Evolutionary conservation across 2,329 filamentous ascomycete genomes (phyloP).

Genomic region (Capronia americana): DNA sequence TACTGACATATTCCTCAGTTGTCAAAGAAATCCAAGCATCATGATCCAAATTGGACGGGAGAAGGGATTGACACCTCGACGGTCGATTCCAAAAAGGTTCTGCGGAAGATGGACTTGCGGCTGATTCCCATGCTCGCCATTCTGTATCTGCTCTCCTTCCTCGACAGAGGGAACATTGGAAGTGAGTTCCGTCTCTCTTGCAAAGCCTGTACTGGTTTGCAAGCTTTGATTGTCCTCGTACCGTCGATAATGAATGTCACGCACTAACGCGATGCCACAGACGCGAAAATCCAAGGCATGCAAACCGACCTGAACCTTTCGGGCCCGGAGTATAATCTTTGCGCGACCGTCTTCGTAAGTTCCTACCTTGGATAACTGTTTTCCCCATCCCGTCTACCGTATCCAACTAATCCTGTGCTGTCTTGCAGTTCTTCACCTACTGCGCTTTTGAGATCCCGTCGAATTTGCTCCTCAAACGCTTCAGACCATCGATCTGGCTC

Average conservation of each 20-base stretch:
- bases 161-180: constrained; percentile 69
- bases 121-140: constrained; percentile 50
- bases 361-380: neutral
- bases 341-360: constrained; percentile 62
- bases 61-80: constrained; percentile 28
- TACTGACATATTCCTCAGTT: neutral
- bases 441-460: constrained; percentile 66
- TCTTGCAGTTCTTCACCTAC: constrained; percentile 58
- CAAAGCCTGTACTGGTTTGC: neutral
- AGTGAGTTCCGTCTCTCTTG: constrained; percentile 45
- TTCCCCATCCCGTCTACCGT: neutral
- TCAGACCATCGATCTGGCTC: constrained; percentile 38
- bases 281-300: constrained; percentile 73
- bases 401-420: neutral
- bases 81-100: constrained; percentile 26
- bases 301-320: constrained; percentile 56
- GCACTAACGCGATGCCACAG: neutral
- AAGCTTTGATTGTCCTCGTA: neutral
- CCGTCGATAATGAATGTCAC: neutral
- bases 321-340: constrained; percentile 52
- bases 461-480: constrained; percentile 65
- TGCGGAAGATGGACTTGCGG: constrained; percentile 48
- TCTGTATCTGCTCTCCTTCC: constrained; percentile 73
- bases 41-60: constrained; percentile 33
- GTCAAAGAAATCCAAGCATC: constrained; percentile 24